Base-by-base conservation (phyloP, 176 grass and related monocot species). In the Carex myosuroides region DNA sequence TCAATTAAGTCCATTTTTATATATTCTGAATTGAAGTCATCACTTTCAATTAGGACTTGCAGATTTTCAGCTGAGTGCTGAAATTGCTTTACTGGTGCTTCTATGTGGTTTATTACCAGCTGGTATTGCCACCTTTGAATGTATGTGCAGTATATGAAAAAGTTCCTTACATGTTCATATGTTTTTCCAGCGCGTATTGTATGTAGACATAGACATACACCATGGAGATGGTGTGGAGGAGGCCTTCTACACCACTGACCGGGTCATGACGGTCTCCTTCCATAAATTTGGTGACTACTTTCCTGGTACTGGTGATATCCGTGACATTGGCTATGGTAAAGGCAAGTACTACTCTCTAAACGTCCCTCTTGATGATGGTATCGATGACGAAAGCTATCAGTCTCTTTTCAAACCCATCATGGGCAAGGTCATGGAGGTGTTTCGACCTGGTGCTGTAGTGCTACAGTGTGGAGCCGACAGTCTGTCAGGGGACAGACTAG, bases 231-330 rank as follows among this genome's bases (percentile, higher is more conserved):
- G 94, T 30, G 94, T 94, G 42, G 94, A 97, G 78, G 94, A 97
- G 81, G 94, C 94, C 44, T 97, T 97, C 83, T 97, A 94, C 81
- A 97, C 90, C 13, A 94, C 94, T 2, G 92, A 97, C 57, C 89
- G 92, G 79, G 94, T 94, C 57, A 97, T 97, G 94, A 97, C 94
- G 1, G 94, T 97, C 20, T 97, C 94, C 21, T 97, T 97, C 65
- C 94, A 97, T 53, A 94, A 97, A 88, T 97, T 92, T 83, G 94
- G 92, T 6, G 92, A 92, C 76, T 97, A 97, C 60, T 97, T 97
- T 65, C 92, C 92, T 26, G 94, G 94, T 21, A 94, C 94, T 26
- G 92, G 94, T 64, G 92, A 97, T 81, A 91, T 97, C 56, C 90
- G 70, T 48, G 94, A 97, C 24, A 72, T 87, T 16, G 94, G 94